Conservation (phyloP, 352 stramenopile genomes). For the Phytophthora cryptogea region DNA sequence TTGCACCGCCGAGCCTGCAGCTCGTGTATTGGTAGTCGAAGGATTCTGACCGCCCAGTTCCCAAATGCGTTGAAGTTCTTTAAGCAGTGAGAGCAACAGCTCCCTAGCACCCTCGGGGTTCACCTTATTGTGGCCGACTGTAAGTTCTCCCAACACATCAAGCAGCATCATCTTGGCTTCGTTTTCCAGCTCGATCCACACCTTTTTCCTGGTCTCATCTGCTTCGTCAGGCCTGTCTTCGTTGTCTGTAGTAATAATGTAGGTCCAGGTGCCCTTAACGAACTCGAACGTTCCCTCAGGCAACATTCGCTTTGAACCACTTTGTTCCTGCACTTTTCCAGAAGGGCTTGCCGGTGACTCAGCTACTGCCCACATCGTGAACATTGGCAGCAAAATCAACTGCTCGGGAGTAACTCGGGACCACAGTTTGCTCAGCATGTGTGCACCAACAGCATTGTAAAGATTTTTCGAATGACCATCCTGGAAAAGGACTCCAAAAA, state of each 20-base stretch:
- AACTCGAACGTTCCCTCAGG: conserved; percentile 52
- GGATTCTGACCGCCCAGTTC: conserved; percentile 37
- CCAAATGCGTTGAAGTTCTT: conserved; percentile 71
- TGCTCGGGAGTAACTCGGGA: conserved; percentile 82
- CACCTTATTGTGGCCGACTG: conserved; percentile 20
- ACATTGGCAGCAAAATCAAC: conserved; percentile 79
- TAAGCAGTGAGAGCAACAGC: conserved; percentile 50
- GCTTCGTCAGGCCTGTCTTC: conserved; percentile 66
- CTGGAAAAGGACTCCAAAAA: conserved; percentile 70
- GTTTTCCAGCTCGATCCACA: conserved; percentile 81
- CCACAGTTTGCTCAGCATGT: conserved; percentile 81
- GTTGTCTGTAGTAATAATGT: conserved; percentile 43
- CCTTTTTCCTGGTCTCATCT: conserved; percentile 59
- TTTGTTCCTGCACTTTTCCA: conserved; percentile 1
- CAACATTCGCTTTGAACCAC: conserved; percentile 9
- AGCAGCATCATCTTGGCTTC: conserved; percentile 78
- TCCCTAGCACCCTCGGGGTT: conserved; percentile 14
- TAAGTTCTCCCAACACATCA: conserved; percentile 69
- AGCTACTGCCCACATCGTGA: conserved; percentile 60
- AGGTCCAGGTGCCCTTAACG: conserved; percentile 57
- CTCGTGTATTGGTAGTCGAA: conserved; percentile 12
- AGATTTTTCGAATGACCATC: conserved; percentile 51
- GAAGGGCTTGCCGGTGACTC: background rate
- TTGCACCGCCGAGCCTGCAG: conserved; percentile 11
- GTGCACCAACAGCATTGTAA: conserved; percentile 73